Evolutionary conservation across 345 rosid genomes (phyloP), one percentile per base, ranked within the genome.

Genomic region (Trapa bicornis): DNA sequence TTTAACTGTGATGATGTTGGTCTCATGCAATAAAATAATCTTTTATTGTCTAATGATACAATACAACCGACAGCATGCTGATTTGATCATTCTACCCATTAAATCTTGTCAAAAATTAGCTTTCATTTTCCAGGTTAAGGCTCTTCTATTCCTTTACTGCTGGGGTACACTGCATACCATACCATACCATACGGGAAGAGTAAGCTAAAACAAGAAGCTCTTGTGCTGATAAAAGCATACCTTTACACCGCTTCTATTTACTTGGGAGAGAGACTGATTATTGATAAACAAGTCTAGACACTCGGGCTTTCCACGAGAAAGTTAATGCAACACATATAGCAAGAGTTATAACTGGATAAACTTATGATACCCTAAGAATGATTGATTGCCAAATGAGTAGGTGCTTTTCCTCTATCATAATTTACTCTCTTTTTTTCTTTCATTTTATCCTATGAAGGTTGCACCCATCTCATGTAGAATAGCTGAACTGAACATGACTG

Each of bases 101-200:
- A 0, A 10, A 58, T 58, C 14, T 11, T 58, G 37, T 58, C 6
- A 35, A 58, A 32, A 35, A 47, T 47, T 22, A 22, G 29, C 42
- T 54, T 85, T 68, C 87, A 90, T 78, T 93, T 87, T 78, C 96
- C 91, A 3, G 89, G 74, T 37, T 94, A 90, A 70, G 61, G 91
- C 79, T 67, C 88, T 61, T 82, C 70, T 13, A 73, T 88, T 72
- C 97, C 99, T 39, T 43, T 83, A 42, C 71, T 86, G 77, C 67
- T 93, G 80, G 80, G 65, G 38, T 88, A 78, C 52, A 79, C 83
- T 9, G 72, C 77, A 66, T 80, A 71, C 74, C 78, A 76, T 83
- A 86, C 94, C 77, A 66, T 80, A 71, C 74, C 78, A 76, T 83
- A 86, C 94, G 17, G 70, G 72, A 77, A 64, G 73, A 74, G 61